Evolutionary conservation across 495 filamentous ascomycete species (phyloP).

Genomic region (Chaetomium cochliodes): DNA sequence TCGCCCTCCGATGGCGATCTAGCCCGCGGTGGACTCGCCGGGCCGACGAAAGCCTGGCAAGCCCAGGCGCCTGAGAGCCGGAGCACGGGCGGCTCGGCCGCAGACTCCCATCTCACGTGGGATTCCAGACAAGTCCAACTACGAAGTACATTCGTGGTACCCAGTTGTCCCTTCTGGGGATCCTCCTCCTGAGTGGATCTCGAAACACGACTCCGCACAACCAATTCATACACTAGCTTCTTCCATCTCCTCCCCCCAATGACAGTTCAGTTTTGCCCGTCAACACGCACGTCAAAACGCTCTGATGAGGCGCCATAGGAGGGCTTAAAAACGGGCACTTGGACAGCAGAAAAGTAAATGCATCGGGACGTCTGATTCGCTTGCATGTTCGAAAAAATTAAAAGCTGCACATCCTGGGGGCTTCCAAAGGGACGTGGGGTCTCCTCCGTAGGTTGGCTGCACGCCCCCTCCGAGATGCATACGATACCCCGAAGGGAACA

Average conservation of each 20-base stretch:
- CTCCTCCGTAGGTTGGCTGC: background rate
- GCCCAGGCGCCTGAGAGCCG: background rate
- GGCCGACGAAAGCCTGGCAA: background rate
- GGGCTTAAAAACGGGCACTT: background rate
- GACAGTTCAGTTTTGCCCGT: too few relatives aligned
- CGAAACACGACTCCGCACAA: slow-evolving; percentile 18
- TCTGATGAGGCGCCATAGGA: background rate
- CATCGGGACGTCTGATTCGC: slow-evolving; percentile 4
- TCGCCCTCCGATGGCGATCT: background rate
- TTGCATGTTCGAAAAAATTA: background rate
- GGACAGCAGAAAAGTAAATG: background rate
- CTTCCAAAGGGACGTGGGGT: slow-evolving; percentile 15
- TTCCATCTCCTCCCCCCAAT: background rate
- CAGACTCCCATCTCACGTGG: slow-evolving; percentile 4
- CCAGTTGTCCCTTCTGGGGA: background rate
- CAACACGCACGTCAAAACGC: background rate
- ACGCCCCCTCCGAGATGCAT: slow-evolving; percentile 19
- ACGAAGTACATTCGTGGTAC: slow-evolving; percentile 10
- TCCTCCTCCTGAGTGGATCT: slow-evolving; percentile 22
- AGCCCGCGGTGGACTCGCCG: background rate
- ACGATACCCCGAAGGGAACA: slow-evolving; percentile 15
- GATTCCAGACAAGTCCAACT: slow-evolving; percentile 4
- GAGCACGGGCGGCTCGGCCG: slow-evolving; percentile 1
- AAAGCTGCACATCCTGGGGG: background rate
- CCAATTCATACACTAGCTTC: slow-evolving; percentile 22